A percentile compares a stretch with the other conserved stretches of the same genome.
Evolutionary conservation across 2,329 filamentous ascomycete species (phyloP).

Genomic region (Beauveria bassiana): DNA sequence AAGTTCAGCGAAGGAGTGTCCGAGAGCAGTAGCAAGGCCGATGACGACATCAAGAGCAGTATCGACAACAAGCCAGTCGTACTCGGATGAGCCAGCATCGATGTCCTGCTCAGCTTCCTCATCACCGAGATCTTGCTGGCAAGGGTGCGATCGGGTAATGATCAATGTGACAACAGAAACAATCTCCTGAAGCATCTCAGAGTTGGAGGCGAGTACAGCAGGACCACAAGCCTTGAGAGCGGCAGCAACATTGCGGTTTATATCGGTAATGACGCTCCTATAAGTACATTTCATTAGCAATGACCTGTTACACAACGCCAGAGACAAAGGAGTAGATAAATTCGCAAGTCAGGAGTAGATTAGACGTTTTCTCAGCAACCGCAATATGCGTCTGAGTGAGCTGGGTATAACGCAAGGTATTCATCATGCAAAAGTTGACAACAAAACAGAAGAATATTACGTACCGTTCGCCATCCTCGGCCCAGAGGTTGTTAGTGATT

Average conservation of each 20-base stretch:
- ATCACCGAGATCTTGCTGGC: slow-evolving; percentile 82
- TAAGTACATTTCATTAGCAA: slow-evolving; percentile 32
- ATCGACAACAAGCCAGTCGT: slow-evolving; percentile 95
- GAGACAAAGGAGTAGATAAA: slow-evolving; percentile 18
- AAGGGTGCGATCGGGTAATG: slow-evolving; percentile 84
- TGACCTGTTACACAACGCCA: slow-evolving; percentile 12
- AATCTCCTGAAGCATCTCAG: slow-evolving; percentile 62
- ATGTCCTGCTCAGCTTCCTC: slow-evolving; percentile 69
- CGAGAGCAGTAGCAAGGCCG: slow-evolving; percentile 74
- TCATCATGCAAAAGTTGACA: slow-evolving; percentile 60
- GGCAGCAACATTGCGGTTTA: slow-evolving; percentile 87
- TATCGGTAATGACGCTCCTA: slow-evolving; percentile 84
- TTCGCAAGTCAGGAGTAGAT: slow-evolving; percentile 31
- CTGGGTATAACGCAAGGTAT: slow-evolving; percentile 90
- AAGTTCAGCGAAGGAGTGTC: slow-evolving; percentile 71
- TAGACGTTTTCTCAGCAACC: slow-evolving; percentile 77
- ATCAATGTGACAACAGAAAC: slow-evolving; percentile 69
- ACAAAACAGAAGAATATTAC: slow-evolving; percentile 34
- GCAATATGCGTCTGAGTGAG: slow-evolving; percentile 95
- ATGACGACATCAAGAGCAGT: slow-evolving; percentile 87
- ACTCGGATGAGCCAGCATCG: slow-evolving; percentile 77
- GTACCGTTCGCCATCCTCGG: slow-evolving; percentile 88
- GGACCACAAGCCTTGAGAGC: slow-evolving; percentile 89
- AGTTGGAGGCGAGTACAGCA: slow-evolving; percentile 66
- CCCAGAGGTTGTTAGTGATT: slow-evolving; percentile 77